Evolutionary conservation across 2,329 filamentous ascomycete species (phyloP).

Genomic region (Phaeosphaeria sp.): DNA sequence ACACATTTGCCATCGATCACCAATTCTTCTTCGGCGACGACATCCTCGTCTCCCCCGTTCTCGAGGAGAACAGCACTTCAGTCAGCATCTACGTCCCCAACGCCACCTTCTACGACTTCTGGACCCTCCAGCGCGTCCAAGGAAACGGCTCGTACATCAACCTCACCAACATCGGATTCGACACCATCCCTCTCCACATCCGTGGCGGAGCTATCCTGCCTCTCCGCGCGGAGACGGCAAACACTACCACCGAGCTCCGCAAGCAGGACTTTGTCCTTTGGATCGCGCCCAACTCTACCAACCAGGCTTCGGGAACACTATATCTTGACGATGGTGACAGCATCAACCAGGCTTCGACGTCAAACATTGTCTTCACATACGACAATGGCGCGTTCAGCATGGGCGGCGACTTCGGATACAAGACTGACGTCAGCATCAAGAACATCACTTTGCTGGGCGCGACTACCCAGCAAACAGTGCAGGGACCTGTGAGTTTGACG

Average conservation of each 20-base stretch:
- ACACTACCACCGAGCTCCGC: constrained; percentile 69
- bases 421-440: constrained; percentile 29
- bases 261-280: constrained; percentile 74
- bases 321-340: constrained; percentile 81
- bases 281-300: constrained; percentile 68
- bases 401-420: constrained; percentile 63
- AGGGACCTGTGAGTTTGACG: constrained; percentile 51
- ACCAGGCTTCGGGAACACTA: constrained; percentile 70
- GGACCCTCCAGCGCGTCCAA: constrained; percentile 57
- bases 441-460: constrained; percentile 37
- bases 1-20: constrained; percentile 58
- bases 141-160: constrained; percentile 56
- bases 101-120: constrained; percentile 67
- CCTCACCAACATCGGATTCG: constrained; percentile 57
- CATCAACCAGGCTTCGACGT: constrained; percentile 64
- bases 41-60: constrained; percentile 64
- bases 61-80: constrained; percentile 58
- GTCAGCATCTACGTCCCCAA: constrained; percentile 64
- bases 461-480: constrained; percentile 58
- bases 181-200: constrained; percentile 69
- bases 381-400: constrained; percentile 60
- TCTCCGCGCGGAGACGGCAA: constrained; percentile 61
- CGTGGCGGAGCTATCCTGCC: constrained; percentile 70
- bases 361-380: constrained; percentile 67
- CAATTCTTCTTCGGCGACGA: constrained; percentile 67